These are phyloP conservation scores for Xylaria sp. DNA, from an alignment of 2,329 filamentous ascomycete species.

Conservation along the genomic window DNA sequence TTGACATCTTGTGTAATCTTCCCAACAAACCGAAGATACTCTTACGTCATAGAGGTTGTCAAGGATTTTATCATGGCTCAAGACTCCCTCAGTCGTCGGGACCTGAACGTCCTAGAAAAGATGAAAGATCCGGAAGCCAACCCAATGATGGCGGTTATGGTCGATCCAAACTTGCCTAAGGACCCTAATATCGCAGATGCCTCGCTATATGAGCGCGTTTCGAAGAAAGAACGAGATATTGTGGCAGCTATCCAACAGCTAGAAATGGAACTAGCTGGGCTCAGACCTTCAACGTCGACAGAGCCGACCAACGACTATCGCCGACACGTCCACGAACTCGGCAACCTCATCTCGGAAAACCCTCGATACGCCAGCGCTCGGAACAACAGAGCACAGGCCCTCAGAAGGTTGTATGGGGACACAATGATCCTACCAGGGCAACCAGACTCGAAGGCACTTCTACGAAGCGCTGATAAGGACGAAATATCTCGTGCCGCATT, in stretches of 20 bases:
- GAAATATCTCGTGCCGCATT: conserved; percentile 56
- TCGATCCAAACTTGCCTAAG: conserved; percentile 65
- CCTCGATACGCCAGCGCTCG: conserved; percentile 77
- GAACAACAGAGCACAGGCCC: conserved; percentile 79
- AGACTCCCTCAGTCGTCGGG: conserved; percentile 64
- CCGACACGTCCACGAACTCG: conserved; percentile 61
- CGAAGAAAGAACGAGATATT: conserved; percentile 63
- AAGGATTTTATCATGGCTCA: conserved; percentile 56
- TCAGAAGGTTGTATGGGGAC: conserved; percentile 72
- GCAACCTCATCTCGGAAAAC: conserved; percentile 65
- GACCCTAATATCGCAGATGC: conserved; percentile 67
- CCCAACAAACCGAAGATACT: not conserved
- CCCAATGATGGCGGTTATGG: conserved; percentile 63
- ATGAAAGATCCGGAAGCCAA: conserved; percentile 75
- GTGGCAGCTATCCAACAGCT: conserved; percentile 65
- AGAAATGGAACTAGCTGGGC: conserved; percentile 63
- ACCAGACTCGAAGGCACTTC: conserved; percentile 55
- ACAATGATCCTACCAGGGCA: conserved; percentile 61
- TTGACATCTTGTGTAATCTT: conserved; percentile 5
- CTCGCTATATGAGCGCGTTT: conserved; percentile 62
- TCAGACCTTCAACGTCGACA: conserved; percentile 52
- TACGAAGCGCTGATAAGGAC: conserved; percentile 51
- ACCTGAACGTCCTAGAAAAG: conserved; percentile 72
- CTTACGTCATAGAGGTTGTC: not conserved
- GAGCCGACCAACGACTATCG: conserved; percentile 60